Conservation (phyloP, 2,329 filamentous ascomycete genomes). For the Cephalotrichum gorgonifer region DNA sequence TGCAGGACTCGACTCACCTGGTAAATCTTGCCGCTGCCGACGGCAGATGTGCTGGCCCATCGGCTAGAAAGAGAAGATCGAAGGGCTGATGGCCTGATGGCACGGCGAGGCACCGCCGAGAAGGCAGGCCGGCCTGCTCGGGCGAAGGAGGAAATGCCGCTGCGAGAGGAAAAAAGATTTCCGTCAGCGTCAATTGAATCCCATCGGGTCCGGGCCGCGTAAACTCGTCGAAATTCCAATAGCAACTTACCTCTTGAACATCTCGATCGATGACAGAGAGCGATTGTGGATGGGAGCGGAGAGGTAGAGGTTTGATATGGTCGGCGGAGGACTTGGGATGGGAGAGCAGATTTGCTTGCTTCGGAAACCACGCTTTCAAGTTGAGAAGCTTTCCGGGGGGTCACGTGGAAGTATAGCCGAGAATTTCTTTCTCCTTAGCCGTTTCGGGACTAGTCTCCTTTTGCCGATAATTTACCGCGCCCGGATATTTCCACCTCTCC, state of each 20-base stretch:
- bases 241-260: constrained; percentile 69
- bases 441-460: constrained; percentile 8
- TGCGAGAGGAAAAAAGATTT: constrained; percentile 27
- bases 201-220: constrained; percentile 37
- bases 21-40: constrained; percentile 58
- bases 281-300: constrained; percentile 50
- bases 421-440: constrained; percentile 11
- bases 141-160: constrained; percentile 57
- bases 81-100: constrained; percentile 44
- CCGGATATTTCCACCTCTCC: not conserved
- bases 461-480: constrained; percentile 10
- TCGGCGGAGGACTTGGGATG: constrained; percentile 34
- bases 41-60: constrained; percentile 48
- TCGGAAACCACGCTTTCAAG: constrained; percentile 14
- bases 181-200: constrained; percentile 30
- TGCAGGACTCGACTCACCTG: constrained; percentile 36
- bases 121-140: constrained; percentile 52
- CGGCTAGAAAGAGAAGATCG: constrained; percentile 44
- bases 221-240: constrained; percentile 17
- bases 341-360: constrained; percentile 40
- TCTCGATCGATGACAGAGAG: constrained; percentile 63
- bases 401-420: constrained; percentile 11
- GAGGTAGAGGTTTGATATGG: constrained; percentile 39
- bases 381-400: constrained; percentile 8
- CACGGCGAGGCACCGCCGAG: constrained; percentile 45